These are phyloP conservation scores for Ogataea wickerhamii DNA, from an alignment of 805 yeast genomes.

Conservation along the genomic window DNA sequence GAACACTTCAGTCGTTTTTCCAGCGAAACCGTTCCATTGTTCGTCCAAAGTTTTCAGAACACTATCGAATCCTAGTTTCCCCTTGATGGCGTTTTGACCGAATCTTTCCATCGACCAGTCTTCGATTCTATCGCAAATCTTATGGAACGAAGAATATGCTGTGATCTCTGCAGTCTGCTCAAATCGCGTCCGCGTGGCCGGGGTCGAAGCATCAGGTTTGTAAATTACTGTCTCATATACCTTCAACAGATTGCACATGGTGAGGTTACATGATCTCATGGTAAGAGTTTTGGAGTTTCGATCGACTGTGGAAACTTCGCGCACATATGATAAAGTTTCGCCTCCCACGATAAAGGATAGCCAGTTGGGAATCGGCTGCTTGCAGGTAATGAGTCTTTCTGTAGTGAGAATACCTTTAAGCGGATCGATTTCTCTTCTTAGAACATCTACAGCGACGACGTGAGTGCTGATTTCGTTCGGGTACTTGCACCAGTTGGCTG, in stretches of 20 bases:
- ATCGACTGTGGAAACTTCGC: conserved; percentile 88
- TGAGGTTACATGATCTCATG: conserved; percentile 82
- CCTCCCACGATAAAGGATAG: conserved; percentile 69
- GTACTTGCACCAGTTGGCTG: conserved; percentile 95
- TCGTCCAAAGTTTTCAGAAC: conserved; percentile 56
- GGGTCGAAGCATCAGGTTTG: conserved; percentile 58
- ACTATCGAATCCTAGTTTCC: conserved; percentile 79
- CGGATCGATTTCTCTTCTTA: conserved; percentile 64
- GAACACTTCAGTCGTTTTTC: conserved; percentile 17
- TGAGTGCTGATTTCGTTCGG: conserved; percentile 94
- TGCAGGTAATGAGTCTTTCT: conserved; percentile 84
- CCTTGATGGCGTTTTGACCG: conserved; percentile 79
- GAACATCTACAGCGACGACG: conserved; percentile 88
- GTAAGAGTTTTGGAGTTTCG: conserved; percentile 57
- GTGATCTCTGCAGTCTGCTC: conserved; percentile 84
- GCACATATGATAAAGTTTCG: conserved; percentile 67
- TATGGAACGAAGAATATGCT: conserved; percentile 70
- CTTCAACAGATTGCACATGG: conserved; percentile 68
- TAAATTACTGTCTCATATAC: conserved; percentile 89
- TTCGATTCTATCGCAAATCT: conserved; percentile 77
- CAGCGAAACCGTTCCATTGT: conserved; percentile 30
- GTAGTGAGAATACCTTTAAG: conserved; percentile 58
- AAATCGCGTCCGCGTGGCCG: conserved; percentile 55
- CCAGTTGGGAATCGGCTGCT: conserved; percentile 87
- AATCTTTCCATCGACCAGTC: conserved; percentile 91